Base-by-base conservation (phyloP, 345 rosid genomes). In the Brassica rapa region DNA sequence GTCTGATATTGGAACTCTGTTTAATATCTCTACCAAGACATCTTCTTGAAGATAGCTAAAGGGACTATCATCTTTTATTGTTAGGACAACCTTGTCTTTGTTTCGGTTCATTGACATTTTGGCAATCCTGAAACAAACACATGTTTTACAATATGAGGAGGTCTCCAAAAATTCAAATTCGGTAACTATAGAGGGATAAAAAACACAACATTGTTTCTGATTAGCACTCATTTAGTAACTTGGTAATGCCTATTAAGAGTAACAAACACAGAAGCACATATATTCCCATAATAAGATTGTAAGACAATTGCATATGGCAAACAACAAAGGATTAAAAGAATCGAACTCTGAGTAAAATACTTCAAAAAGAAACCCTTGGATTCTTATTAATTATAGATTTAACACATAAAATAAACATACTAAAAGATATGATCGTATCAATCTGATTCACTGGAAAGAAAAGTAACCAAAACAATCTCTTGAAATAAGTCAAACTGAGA, bases 41-140 rank as follows among this genome's bases (percentile, higher is more conserved):
- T 91, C 97, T 60, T 90, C 94, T 10, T 90, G 88, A 82, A 94
- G 97, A 79, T 82, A 87, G 51, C 86, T 86, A 32, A 91, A 75
- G 59, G 86, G 73, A 72, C 75, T 75, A 51, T 84, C 86, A 66
- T 78, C 72, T 27, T 21, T 78, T 0, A n/a, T 81, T 70, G 35
- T 79, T 72, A 72, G 62, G 66, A 64, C 67, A 59, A 66, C 78
- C 68, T 55, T 73, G 30, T 62, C 80, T 66, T 76, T 68, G 19
- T 41, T 74, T 67, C 65, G 78, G 71, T 87, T 81, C 95, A 93
- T 89, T 77, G 5, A 77, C 77, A 82, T 39, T 39, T 39, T 12
- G 9, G 9, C 9, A 32, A 69, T 71, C 81, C 90, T 87, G 89
- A 75, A 86, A 78, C 75, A 86, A 86, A 78, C 75, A 59, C 41